Evolutionary conservation across 2,329 filamentous ascomycete genomes (phyloP), one percentile per base, ranked within the genome.

Genomic region (Proliferodiscus dingleyae): DNA sequence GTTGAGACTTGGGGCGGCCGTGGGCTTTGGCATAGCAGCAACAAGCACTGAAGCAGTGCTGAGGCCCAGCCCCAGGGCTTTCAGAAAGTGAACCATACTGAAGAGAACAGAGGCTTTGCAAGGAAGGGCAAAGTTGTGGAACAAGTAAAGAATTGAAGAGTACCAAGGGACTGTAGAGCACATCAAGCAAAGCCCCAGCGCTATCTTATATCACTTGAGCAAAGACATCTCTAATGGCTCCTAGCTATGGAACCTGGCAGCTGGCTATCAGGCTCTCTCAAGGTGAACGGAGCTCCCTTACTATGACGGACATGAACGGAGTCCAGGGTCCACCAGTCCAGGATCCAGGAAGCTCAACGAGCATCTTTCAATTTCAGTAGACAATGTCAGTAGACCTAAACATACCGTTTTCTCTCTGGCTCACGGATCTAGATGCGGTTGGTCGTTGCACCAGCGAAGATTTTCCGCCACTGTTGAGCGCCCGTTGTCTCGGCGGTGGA

Each of bases 71-170:
- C 51, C 51, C 34, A 57, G 18, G 16, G 51, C 18, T 43, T 52
- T 50, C 32, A 52, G 26, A 36, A 57, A 41, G 24, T 52, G 49
- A 54, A 53, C 49, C 56, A 59, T 55, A 21, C 50, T 51, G 41
- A 50, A 39, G 30, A 39, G 24, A 11, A 24, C 21, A 34, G 10
- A 4, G 18, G 16, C 18, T 38, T 15, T 33, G 29, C 7, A 37
- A 45, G 21, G 15, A 23, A 39, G 28, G 15, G 18, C 24, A 37
- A 30, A 37, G 39, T 42, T 41, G 38, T 37, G 19, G 19, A 9
- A 18, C 11, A 45, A 32, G 33, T 23, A 10, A 45, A 46, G 39
- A 37, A 48, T 37, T 33, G 43, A 37, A 45, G 15, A 30, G 22
- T 15, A 3, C 32, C 29, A 32, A 46, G 33, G 44, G 32, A 22